Conservation (phyloP, 2,329 filamentous ascomycete species). For the Colletotrichum tabaci region DNA sequence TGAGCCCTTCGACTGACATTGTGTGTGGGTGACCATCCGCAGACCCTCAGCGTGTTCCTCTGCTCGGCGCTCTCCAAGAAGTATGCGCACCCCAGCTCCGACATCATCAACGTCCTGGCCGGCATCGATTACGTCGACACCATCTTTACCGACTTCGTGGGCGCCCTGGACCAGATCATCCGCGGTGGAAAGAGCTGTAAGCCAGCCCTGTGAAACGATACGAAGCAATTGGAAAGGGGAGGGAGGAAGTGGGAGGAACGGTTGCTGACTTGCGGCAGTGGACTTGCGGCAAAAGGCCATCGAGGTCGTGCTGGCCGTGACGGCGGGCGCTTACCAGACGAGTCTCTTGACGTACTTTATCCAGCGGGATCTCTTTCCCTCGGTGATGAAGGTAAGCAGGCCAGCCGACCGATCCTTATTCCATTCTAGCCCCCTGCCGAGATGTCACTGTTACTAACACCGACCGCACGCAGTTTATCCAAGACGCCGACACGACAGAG, state of each 20-base stretch:
- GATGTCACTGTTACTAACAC: background rate
- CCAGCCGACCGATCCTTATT: too few species aligned
- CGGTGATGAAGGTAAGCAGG: conserved; percentile 86
- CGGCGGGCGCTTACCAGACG: conserved; percentile 95
- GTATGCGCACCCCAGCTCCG: conserved; percentile 95
- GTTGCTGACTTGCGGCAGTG: conserved; percentile 64
- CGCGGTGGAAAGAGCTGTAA: conserved; percentile 80
- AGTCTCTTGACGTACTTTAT: conserved; percentile 95
- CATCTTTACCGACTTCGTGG: conserved; percentile 90
- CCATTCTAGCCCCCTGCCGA: background rate
- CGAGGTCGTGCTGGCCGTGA: conserved; percentile 84
- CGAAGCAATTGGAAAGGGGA: background rate
- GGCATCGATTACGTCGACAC: conserved; percentile 90
- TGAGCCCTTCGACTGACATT: too few species aligned
- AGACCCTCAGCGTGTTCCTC: conserved; percentile 94
- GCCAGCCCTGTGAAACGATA: conserved; percentile 50
- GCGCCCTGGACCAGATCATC: conserved; percentile 85
- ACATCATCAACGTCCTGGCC: conserved; percentile 91
- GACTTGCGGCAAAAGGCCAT: conserved; percentile 85
- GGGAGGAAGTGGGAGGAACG: too few species aligned
- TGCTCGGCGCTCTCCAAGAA: conserved; percentile 86
- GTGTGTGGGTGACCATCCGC: conserved; percentile 19
- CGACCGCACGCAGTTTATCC: conserved; percentile 76
- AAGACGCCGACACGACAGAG: conserved; percentile 78
- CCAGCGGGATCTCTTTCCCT: conserved; percentile 92